These are phyloP conservation scores for Metarhizium rileyi DNA, from an alignment of 2,329 filamentous ascomycete species.

Conservation along the genomic window DNA sequence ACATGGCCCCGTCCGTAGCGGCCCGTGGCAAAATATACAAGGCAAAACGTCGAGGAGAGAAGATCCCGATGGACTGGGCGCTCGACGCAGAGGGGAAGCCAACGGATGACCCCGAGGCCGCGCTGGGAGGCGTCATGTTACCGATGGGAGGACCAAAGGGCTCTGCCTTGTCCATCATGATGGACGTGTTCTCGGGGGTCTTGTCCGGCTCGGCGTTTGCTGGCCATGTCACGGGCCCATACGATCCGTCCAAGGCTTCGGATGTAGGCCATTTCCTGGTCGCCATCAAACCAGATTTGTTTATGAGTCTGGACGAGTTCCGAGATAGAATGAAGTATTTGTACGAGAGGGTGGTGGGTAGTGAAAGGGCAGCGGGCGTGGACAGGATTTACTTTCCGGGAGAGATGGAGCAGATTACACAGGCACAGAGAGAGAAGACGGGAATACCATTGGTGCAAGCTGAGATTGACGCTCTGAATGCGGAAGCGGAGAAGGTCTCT, in stretches of 20 bases:
- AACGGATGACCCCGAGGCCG: constrained; percentile 63
- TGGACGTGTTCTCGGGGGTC: constrained; percentile 80
- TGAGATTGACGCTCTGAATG: constrained; percentile 46
- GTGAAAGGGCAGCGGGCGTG: constrained; percentile 44
- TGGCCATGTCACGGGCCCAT: constrained; percentile 65
- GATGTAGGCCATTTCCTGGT: constrained; percentile 69
- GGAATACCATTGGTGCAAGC: constrained; percentile 51
- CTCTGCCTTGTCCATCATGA: constrained; percentile 68
- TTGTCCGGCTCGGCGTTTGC: constrained; percentile 71
- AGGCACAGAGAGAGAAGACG: constrained; percentile 38
- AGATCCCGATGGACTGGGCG: constrained; percentile 66
- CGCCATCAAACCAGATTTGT: constrained; percentile 65
- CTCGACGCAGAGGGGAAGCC: constrained; percentile 57
- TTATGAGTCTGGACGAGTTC: constrained; percentile 62
- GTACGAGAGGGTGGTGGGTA: constrained; percentile 42
- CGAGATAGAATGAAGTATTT: constrained; percentile 48
- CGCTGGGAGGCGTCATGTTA: constrained; percentile 70
- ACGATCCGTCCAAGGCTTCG: constrained; percentile 57
- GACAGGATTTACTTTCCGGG: constrained; percentile 52
- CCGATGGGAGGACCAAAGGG: constrained; percentile 83
- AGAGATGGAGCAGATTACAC: constrained; percentile 49
- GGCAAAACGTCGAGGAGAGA: constrained; percentile 55
- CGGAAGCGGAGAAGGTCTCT: constrained; percentile 38
- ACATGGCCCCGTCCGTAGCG: constrained; percentile 62
- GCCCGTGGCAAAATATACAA: constrained; percentile 67